Percentiles rank a stretch among this genome's conserved stretches.
Conservation (phyloP, 306 rosid genomes). For the Medicago truncatula region DNA sequence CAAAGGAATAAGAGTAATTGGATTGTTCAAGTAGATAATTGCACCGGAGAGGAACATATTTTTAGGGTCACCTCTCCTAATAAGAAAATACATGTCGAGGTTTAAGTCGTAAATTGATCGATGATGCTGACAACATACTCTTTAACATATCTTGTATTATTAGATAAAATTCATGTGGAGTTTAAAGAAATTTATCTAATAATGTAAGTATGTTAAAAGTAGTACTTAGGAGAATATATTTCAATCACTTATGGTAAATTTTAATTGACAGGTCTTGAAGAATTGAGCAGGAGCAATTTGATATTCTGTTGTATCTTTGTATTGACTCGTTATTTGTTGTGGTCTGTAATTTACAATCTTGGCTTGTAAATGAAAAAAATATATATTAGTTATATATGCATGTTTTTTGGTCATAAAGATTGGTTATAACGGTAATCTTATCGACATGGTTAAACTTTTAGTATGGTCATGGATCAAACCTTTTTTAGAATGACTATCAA, state of each 20-base stretch:
- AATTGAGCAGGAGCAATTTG: background rate
- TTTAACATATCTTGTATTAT: background rate
- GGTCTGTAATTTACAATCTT: background rate
- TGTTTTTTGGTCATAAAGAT: too few relatives aligned
- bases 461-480: too few relatives aligned
- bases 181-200: background rate
- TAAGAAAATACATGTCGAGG: constrained; percentile 41
- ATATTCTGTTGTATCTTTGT: background rate
- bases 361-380: background rate
- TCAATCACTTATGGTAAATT: background rate
- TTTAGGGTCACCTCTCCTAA: constrained; percentile 48
- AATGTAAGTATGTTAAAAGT: background rate
- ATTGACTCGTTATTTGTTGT: background rate
- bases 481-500: too few relatives aligned
- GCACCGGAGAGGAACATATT: constrained; percentile 64
- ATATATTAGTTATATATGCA: too few relatives aligned
- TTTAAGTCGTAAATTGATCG: constrained; percentile 2
- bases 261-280: constrained; percentile 1
- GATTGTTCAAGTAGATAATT: constrained; percentile 56
- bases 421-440: too few relatives aligned
- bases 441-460: too few relatives aligned
- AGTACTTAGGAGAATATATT: background rate
- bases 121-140: background rate
- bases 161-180: background rate
- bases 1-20: constrained; percentile 47